A percentile compares a stretch with the other conserved stretches of the same genome.
Evolutionary conservation across 768 basidiomycete species (phyloP).

Genomic region (Pleurotus salmoneostramineus): DNA sequence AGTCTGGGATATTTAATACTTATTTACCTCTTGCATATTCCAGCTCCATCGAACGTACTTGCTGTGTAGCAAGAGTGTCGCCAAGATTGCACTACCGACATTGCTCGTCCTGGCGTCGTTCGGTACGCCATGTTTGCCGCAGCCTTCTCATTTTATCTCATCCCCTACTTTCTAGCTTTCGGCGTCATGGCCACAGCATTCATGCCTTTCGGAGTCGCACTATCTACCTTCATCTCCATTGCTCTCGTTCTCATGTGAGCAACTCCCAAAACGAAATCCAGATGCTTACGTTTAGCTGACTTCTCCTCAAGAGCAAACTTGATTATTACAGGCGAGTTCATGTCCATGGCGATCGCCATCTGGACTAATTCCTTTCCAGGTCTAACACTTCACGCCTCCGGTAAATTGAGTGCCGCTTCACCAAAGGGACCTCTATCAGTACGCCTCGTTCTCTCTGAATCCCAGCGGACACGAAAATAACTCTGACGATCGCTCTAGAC

Average conservation of each 20-base stretch:
- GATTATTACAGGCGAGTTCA: background rate
- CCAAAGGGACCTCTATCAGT: background rate
- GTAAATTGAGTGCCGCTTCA: background rate
- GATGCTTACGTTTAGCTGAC: background rate
- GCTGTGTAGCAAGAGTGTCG: background rate
- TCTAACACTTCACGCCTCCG: background rate
- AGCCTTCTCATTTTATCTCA: background rate
- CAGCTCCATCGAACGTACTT: background rate
- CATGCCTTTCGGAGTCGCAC: background rate
- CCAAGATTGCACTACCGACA: background rate
- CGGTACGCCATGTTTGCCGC: background rate
- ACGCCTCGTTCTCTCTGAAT: too few species aligned
- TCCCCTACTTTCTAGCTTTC: background rate
- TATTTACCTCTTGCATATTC: background rate
- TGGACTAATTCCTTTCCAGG: background rate
- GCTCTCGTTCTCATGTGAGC: background rate
- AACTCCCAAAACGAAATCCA: background rate
- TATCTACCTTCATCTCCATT: background rate
- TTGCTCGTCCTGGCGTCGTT: background rate
- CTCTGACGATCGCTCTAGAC: background rate
- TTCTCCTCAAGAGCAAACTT: background rate
- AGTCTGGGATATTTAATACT: background rate
- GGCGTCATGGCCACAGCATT: background rate
- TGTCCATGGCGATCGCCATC: background rate
- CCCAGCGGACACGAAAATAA: too few species aligned